Conservation (phyloP, 768 basidiomycete species). For the Leccinellum luteum region DNA sequence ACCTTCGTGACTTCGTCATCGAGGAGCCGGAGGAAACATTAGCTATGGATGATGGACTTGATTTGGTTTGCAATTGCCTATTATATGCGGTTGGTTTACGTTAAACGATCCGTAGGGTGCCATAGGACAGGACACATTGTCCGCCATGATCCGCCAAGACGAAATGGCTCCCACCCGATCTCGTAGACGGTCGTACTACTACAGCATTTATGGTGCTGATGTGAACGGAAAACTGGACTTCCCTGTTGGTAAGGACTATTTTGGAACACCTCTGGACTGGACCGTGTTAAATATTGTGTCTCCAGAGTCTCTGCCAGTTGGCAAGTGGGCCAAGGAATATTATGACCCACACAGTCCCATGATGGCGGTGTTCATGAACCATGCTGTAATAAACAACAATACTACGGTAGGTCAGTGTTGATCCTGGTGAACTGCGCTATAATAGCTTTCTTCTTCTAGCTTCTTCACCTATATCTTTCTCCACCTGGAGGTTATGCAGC, state of each 20-base stretch:
- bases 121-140: slow-evolving; percentile 71
- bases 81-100: background rate
- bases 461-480: slow-evolving; percentile 46
- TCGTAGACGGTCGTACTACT: slow-evolving; percentile 55
- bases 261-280: background rate
- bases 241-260: slow-evolving; percentile 46
- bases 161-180: slow-evolving; percentile 59
- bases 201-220: slow-evolving; percentile 37
- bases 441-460: slow-evolving; percentile 31
- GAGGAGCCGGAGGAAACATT: slow-evolving; percentile 18
- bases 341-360: slow-evolving; percentile 56
- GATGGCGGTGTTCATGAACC: slow-evolving; percentile 67
- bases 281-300: slow-evolving; percentile 1
- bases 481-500: slow-evolving; percentile 21
- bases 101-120: slow-evolving; percentile 45
- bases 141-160: slow-evolving; percentile 72
- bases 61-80: slow-evolving; percentile 21
- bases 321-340: slow-evolving; percentile 55
- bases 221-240: slow-evolving; percentile 51
- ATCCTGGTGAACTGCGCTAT: background rate
- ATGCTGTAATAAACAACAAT: slow-evolving; percentile 70
- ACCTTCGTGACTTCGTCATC: slow-evolving; percentile 15
- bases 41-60: slow-evolving; percentile 15
- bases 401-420: slow-evolving; percentile 24
- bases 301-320: slow-evolving; percentile 55